Evolutionary conservation across 192 early-diverging fungal genomes (phyloP), one percentile per base, ranked within the genome.

Genomic region (Podochytrium sp.): DNA sequence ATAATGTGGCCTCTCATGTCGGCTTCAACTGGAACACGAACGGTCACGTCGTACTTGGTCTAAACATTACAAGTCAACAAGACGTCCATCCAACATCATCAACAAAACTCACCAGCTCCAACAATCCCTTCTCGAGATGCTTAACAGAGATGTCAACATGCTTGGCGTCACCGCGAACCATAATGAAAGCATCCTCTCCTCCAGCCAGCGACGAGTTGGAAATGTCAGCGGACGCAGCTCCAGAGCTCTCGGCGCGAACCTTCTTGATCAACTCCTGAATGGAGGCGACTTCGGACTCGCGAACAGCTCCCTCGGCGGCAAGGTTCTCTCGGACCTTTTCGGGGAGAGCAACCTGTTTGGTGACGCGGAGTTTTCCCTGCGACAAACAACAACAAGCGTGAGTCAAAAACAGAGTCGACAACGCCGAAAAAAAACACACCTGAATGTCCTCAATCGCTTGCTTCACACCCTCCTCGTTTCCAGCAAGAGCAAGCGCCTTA

Each of bases 1-100:
- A 95, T 94, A 33, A 95, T 85, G 59, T 90, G 84, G 39, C 91
- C 87, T 2, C 76, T 55, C 18, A 83, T 34, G 20, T 75, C 70
- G 30, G 79, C 56, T 2, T 71, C 72, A 47, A 87, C 38, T 18
- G 61, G 39, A 43, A 85, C 32, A 10, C 66, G 74, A 43, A 62
- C 63, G 32, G 65, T 60, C 27, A 69, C 90, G 16, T 82, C 81
- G 76, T 89, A 90, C 29, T 79, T 69, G 18, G 81, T 84, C 83
- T 92, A 87, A 62, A 64, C n/a, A n/a, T n/a, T 40, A 57, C 33
- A 25, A 43, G 10, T 62, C 14, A n/a, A 57, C 4, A 27, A 55
- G 34, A 14, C 27, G n/a, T 47, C 40, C 3, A 69, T 14, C 55
- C 6, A 47, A 34, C 71, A 34, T 1, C 30, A 66, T 20, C 32